These are phyloP conservation scores for Suillus discolor DNA, from an alignment of 768 basidiomycete genomes.

Conservation along the genomic window DNA sequence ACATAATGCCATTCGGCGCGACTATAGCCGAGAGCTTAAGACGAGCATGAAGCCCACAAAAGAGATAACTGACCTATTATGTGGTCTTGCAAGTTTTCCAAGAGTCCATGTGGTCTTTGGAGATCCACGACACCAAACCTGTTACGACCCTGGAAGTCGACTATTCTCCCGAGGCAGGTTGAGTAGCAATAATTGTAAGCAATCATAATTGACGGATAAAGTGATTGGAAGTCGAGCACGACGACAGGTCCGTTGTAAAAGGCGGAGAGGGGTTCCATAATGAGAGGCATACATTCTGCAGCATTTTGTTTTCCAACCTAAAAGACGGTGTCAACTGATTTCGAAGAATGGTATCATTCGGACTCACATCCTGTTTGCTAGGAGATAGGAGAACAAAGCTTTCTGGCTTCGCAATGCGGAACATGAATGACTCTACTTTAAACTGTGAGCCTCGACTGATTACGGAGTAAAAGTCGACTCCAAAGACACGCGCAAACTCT, in stretches of 20 bases:
- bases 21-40: constrained; percentile 48
- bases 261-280: constrained; percentile 92
- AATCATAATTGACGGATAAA: constrained; percentile 98
- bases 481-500: constrained; percentile 96
- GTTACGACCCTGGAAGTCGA: constrained; percentile 83
- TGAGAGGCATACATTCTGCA: constrained; percentile 92
- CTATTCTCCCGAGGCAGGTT: constrained; percentile 88
- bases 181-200: constrained; percentile 98
- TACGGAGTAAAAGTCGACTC: constrained; percentile 96
- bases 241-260: constrained; percentile 92
- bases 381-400: constrained; percentile 90
- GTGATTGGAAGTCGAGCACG: constrained; percentile 93
- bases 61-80: constrained; percentile 60
- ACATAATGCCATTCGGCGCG: constrained; percentile 94
- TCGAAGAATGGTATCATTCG: background rate
- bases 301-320: constrained; percentile 97
- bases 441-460: constrained; percentile 95
- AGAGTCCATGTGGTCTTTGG: constrained; percentile 62
- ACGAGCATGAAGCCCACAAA: background rate
- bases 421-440: constrained; percentile 99
- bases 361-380: constrained; percentile 75
- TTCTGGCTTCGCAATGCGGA: constrained; percentile 95
- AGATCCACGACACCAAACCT: constrained; percentile 87
- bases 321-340: background rate
- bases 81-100: constrained; percentile 73